Evolutionary conservation across 2,329 filamentous ascomycete species (phyloP), one percentile per base, ranked within the genome.

Genomic region (Lachnellula subtilissima): DNA sequence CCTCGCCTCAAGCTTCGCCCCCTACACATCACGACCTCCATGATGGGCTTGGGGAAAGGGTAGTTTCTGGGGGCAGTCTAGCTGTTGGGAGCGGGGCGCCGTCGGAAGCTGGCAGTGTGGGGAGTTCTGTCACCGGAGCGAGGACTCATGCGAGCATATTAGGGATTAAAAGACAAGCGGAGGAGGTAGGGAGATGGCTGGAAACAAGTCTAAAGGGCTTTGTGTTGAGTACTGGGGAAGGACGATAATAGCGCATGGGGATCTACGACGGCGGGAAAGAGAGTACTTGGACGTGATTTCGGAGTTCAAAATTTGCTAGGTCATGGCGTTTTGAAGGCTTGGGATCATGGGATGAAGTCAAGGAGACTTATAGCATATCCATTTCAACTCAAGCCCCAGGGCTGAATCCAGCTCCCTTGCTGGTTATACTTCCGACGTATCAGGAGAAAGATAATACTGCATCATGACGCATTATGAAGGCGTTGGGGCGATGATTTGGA

Each of bases 141-240:
- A 69, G 71, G 15, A 71, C 69, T 3, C 71, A 76, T 2, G 74
- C 75, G 2, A 78, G 75, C 22, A 76, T 82, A 19, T 74, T 79
- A 50, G 73, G 74, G 8, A 76, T 82, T 69, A 74, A 82, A 56
- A 75, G 78, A 55, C 80, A 83, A 55, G 80, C 82, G 4, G 80
- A 83, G 61, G 82, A 85, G 60, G 72, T 86, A 54, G 81, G 80
- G 23, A 72, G 74, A 53, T 83, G 80, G 77, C 68, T 87, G 61
- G 83, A 87, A 60, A 79, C 79, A n/a, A 80, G 80, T 71, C 73
- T 87, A 5, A 78, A 78, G 43, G 67, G 66, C 9, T 69, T 70
- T 55, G 49, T 45, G n/a, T 52, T 69, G 55, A 64, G 63, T 53
- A 52, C 61, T 46, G 60, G 53, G 11, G 65, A 66, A 23, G 57